Base-by-base conservation (phyloP, 805 yeast genomes). In the Priceomyces fermenticarens region DNA sequence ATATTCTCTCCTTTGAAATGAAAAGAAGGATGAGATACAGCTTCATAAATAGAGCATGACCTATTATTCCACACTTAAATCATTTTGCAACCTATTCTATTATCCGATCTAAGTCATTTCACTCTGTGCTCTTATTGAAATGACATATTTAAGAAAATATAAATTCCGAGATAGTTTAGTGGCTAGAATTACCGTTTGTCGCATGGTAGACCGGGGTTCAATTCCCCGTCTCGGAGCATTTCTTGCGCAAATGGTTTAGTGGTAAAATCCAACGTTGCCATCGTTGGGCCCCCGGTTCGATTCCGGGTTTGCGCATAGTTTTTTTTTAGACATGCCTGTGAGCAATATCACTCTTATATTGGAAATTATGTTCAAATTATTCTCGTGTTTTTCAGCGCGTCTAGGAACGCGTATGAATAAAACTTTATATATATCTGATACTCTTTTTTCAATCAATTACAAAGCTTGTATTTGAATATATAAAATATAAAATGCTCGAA, bases 401-500 rank as follows among this genome's bases (percentile, higher is more conserved):
- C 25, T 25, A 32, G 27, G 23, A 28, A 30, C 38, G 38, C 35
- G 25, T 12, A 8, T 14, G 25, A 20, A 20, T 20, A 5, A 20
- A 20, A 20, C 4, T 8, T 20, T 20, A 4, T 20, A 20, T 20
- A 20, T 20, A 5, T 20, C 25, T 20, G 25, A 20, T 8, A 20
- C 25, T 20, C 25, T 20, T 20, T 20, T 8, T 20, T n/a, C 8
- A 20, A 20, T 20, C 25, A 20, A 20, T 20, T 20, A 4, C 25
- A 20, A 20, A 20, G 25, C 25, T 20, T 20, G 25, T 20, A 20
- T 5, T 20, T 20, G 25, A 20, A 20, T 20, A 20, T 20, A 29
- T 32, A 38, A 33, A 9, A 33, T 11, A 20, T 10, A 30, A 35
- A 26, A 93, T 93, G 98, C 81, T 93, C 72, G 99, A 93, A 80